Conservation (phyloP, 2,329 filamentous ascomycete species). For the Rhytidhysteron rufulum region DNA sequence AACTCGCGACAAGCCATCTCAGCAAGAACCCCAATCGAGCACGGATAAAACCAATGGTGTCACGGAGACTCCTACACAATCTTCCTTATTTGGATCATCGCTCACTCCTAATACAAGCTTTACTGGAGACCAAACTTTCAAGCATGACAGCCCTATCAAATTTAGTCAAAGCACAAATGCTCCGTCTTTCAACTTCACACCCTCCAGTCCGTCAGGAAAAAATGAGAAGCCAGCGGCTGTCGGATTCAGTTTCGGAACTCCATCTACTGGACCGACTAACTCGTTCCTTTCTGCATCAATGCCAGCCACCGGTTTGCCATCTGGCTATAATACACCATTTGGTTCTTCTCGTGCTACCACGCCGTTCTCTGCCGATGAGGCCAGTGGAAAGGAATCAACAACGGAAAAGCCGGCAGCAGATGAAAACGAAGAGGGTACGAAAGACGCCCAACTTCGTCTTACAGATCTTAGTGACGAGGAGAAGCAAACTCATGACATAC, state of each 20-base stretch:
- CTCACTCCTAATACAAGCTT: constrained; percentile 10
- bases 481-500: constrained; percentile 23
- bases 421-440: constrained; percentile 19
- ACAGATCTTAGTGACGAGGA: constrained; percentile 31
- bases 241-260: constrained; percentile 5
- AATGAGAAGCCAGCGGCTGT: not conserved
- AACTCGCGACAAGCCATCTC: not conserved
- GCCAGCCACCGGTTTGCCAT: constrained; percentile 6
- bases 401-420: constrained; percentile 20
- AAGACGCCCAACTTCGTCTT: constrained; percentile 25
- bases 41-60: not conserved
- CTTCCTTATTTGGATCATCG: not conserved
- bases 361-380: constrained; percentile 31
- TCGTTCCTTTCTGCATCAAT: constrained; percentile 6
- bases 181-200: constrained; percentile 3
- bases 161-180: constrained; percentile 16
- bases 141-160: constrained; percentile 32
- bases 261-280: constrained; percentile 3
- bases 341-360: constrained; percentile 33
- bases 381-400: constrained; percentile 21
- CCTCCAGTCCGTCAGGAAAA: constrained; percentile 7
- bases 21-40: not conserved
- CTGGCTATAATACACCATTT: constrained; percentile 4
- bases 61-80: not conserved
- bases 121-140: constrained; percentile 35